Evolutionary conservation across 331 rosid genomes (phyloP), one percentile per base, ranked within the genome.

Genomic region (Malus hybrid): DNA sequence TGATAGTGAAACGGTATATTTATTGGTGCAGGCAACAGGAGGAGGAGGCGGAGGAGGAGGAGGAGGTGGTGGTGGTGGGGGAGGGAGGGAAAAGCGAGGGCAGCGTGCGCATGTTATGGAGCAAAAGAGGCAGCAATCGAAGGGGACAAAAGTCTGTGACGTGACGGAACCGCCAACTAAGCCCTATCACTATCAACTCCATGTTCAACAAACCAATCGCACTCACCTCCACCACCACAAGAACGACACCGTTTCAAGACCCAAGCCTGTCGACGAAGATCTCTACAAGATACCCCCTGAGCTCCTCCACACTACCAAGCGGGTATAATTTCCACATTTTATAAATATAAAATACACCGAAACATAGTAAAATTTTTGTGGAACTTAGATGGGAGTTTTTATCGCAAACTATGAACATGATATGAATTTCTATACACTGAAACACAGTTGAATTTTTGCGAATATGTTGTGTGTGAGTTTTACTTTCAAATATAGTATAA

Each of bases 251-350:
- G 83, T 77, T 63, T 74, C 81, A 5, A 81, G 70, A 10, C 88
- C 93, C 0, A 91, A 89, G 46, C 95, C 97, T 1, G 89, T 93
- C 1, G 97, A 94, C 33, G 95, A 94, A 75, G 98, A 94, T 84
- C 97, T 94, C 77, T 94, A 94, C 76, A 86, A 87, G 75, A 94
- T 94, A 72, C 93, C 98, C 5, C 96, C 98, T 1, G 89, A 90
- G 6, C 89, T 89, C 7, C 96, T 91, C 32, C 91, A 76, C 66
- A 75, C 83, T 2, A 80, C 91, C 20, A 91, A 89, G 76, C 68
- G 93, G 87, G 98, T 93, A 19, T 29, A 44, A 44, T 44, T 44
- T 44, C 5, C 15, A 44, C 15, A 44, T 44, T 44, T 44, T 44
- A 44, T 10, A 42, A 42, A 42, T 42, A 42, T 42, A 42, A 10